phyloP scores from a whole-genome alignment of 2,329 filamentous ascomycete species.

The Phaeosphaeria sp. region DNA sequence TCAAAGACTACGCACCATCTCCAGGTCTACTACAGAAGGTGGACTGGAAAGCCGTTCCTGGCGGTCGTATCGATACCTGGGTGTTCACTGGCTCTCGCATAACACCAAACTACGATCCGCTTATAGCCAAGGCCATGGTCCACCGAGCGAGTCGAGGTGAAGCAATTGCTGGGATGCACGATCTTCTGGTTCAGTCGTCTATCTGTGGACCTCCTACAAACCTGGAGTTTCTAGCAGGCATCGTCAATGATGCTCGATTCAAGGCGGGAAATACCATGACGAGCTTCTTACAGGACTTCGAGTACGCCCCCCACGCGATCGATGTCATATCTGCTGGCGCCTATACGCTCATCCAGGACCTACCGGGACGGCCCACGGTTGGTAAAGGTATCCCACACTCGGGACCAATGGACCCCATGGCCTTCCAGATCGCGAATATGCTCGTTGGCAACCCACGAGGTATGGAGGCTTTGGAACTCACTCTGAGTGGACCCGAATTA shows the following conservation, averaged over 20 bases:
- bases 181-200: slow-evolving; percentile 53
- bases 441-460: slow-evolving; percentile 63
- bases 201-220: slow-evolving; percentile 65
- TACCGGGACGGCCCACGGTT: slow-evolving; percentile 62
- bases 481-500: slow-evolving; percentile 65
- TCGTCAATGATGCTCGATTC: slow-evolving; percentile 58
- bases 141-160: slow-evolving; percentile 53
- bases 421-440: slow-evolving; percentile 65
- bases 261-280: slow-evolving; percentile 62
- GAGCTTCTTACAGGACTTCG: slow-evolving; percentile 61
- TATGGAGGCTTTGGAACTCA: slow-evolving; percentile 66
- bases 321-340: slow-evolving; percentile 64
- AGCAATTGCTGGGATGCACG: slow-evolving; percentile 54
- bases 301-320: slow-evolving; percentile 59
- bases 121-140: slow-evolving; percentile 66
- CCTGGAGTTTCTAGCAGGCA: slow-evolving; percentile 61
- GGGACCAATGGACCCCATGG: slow-evolving; percentile 68
- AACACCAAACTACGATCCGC: slow-evolving; percentile 64
- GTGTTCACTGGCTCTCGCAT: slow-evolving; percentile 64
- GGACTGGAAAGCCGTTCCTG: slow-evolving; percentile 58
- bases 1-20: slow-evolving; percentile 64
- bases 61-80: slow-evolving; percentile 69
- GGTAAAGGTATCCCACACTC: slow-evolving; percentile 66
- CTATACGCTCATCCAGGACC: slow-evolving; percentile 66
- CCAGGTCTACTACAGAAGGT: slow-evolving; percentile 66